phyloP scores from a whole-genome alignment of 1,284 basidiomycete species.

The Tilletia setariae region DNA sequence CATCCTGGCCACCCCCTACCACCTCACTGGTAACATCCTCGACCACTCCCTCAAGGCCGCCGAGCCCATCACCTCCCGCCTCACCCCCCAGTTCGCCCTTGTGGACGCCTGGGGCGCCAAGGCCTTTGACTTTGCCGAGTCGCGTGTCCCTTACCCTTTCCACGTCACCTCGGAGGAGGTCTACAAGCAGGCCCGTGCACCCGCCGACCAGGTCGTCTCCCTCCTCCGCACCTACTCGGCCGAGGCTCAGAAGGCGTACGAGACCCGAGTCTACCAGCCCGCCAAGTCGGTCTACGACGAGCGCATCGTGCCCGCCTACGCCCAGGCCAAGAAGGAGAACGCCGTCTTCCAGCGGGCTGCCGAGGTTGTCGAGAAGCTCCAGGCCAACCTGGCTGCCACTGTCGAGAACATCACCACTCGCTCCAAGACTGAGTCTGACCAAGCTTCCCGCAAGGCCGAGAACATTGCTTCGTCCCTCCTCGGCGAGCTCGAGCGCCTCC shows the following conservation, averaged over 20 bases:
- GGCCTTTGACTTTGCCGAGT: conserved; percentile 47
- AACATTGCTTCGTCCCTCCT: conserved; percentile 42
- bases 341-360: conserved; percentile 44
- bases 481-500: conserved; percentile 48
- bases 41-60: conserved; percentile 36
- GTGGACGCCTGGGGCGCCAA: conserved; percentile 44
- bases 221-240: conserved; percentile 36
- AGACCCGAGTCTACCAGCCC: conserved; percentile 39
- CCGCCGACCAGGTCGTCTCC: conserved; percentile 35
- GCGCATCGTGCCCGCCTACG: conserved; percentile 41
- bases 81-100: conserved; percentile 46
- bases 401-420: conserved; percentile 39
- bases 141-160: conserved; percentile 51
- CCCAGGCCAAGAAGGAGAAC: conserved; percentile 50
- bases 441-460: conserved; percentile 46
- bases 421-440: conserved; percentile 39
- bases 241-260: conserved; percentile 41
- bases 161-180: conserved; percentile 46
- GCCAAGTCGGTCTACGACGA: conserved; percentile 42
- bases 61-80: conserved; percentile 40
- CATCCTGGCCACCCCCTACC: conserved; percentile 39
- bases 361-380: conserved; percentile 42
- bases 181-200: conserved; percentile 34
- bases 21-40: conserved; percentile 39
- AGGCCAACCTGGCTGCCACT: conserved; percentile 41